A percentile compares a stretch with the other conserved stretches of the same genome.
These are phyloP conservation scores for Boletus bicolor DNA, from an alignment of 768 basidiomycete species.

Conservation along the genomic window DNA sequence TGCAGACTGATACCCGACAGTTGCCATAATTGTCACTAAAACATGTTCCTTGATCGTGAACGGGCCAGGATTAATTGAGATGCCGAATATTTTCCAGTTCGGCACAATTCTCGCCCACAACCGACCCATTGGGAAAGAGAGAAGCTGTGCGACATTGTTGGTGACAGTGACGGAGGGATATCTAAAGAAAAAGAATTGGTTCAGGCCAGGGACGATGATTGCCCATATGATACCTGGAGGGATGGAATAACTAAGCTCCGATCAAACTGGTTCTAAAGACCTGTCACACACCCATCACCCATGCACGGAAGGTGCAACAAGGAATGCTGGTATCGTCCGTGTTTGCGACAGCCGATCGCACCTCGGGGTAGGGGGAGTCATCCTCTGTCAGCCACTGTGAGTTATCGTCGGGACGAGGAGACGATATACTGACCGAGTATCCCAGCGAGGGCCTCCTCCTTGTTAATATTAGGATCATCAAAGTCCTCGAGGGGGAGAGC, in stretches of 20 bases:
- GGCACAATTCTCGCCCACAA: conserved; percentile 58
- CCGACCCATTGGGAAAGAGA: conserved; percentile 68
- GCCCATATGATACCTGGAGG: conserved; percentile 45
- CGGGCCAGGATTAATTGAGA: conserved; percentile 69
- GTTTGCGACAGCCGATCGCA: conserved; percentile 73
- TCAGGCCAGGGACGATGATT: conserved; percentile 65
- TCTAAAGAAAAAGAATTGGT: conserved; percentile 75
- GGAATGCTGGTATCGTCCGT: conserved; percentile 69
- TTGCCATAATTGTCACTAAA: conserved; percentile 70
- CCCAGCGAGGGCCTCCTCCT: conserved; percentile 24
- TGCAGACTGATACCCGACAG: conserved; percentile 35
- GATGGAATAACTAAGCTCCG: neutral
- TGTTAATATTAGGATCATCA: conserved; percentile 39
- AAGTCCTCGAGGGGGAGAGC: conserved; percentile 24
- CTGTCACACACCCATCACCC: conserved; percentile 45
- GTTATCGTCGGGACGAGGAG: conserved; percentile 13
- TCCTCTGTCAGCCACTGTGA: conserved; percentile 40
- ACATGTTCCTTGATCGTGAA: conserved; percentile 76
- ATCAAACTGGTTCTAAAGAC: neutral
- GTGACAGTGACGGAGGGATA: conserved; percentile 47
- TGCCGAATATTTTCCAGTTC: conserved; percentile 48
- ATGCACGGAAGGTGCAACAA: conserved; percentile 55
- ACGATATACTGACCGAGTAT: conserved; percentile 19
- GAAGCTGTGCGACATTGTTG: conserved; percentile 66
- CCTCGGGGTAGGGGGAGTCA: conserved; percentile 84